phyloP scores from a whole-genome alignment of 805 yeast species.

The Suhomyces sp. region DNA sequence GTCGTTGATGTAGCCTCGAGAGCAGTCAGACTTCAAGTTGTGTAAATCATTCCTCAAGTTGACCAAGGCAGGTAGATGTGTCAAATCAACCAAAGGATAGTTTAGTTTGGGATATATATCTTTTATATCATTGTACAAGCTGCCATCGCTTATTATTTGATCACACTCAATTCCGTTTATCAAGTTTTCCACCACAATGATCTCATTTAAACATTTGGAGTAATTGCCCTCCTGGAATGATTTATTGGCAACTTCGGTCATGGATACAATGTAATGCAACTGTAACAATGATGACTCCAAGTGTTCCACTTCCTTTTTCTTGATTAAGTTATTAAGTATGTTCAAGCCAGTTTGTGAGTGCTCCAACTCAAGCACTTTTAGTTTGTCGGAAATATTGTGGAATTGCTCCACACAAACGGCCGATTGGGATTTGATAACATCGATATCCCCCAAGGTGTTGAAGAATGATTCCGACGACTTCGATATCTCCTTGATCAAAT shows the following conservation, averaged over 20 bases:
- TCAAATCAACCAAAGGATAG: constrained; percentile 39
- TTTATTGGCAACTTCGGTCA: constrained; percentile 33
- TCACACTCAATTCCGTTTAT: constrained; percentile 44
- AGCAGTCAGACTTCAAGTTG: constrained; percentile 59
- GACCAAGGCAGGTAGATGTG: constrained; percentile 48
- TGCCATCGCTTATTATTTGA: constrained; percentile 12
- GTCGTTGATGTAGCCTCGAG: constrained; percentile 59
- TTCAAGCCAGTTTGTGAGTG: constrained; percentile 52
- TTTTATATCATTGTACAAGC: constrained; percentile 9
- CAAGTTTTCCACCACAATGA: constrained; percentile 55
- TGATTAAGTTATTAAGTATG: constrained; percentile 47
- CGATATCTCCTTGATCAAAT: constrained; percentile 77
- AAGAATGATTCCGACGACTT: constrained; percentile 82
- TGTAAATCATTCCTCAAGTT: constrained; percentile 52
- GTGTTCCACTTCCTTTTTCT: constrained; percentile 56
- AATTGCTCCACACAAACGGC: constrained; percentile 48
- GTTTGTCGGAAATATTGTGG: constrained; percentile 41
- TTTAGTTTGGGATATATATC: constrained; percentile 19
- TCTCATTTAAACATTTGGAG: constrained; percentile 53
- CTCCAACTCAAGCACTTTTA: constrained; percentile 45
- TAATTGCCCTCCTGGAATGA: constrained; percentile 45
- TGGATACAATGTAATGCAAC: constrained; percentile 36
- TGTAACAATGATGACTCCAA: constrained; percentile 63
- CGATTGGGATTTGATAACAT: constrained; percentile 57
- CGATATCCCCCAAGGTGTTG: constrained; percentile 76